phyloP scores from a whole-genome alignment of 331 rosid species.

The Malus hybrid region DNA sequence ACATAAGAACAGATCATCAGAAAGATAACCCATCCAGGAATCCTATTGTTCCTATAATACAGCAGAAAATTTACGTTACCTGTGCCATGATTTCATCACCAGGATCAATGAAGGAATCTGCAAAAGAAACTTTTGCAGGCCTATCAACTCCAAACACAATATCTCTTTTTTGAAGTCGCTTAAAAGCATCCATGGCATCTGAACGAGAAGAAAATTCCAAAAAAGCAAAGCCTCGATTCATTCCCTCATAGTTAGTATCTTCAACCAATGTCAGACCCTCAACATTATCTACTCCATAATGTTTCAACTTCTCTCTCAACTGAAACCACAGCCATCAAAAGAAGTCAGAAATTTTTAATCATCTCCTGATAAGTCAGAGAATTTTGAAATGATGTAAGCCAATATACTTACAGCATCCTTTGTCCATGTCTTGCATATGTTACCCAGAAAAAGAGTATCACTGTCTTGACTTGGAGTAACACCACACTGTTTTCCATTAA shows the following conservation, averaged over 20 bases:
- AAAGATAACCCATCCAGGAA: background rate
- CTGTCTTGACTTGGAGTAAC: constrained; percentile 94
- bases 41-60: background rate
- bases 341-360: constrained; percentile 22
- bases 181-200: constrained; percentile 98
- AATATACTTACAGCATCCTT: constrained; percentile 74
- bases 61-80: constrained; percentile 40
- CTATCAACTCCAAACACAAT: constrained; percentile 94
- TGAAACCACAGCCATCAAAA: constrained; percentile 33
- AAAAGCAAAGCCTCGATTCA: constrained; percentile 95
- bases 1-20: background rate
- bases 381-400: constrained; percentile 16
- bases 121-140: constrained; percentile 98
- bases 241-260: constrained; percentile 85
- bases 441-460: constrained; percentile 89
- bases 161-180: constrained; percentile 93
- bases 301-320: constrained; percentile 88
- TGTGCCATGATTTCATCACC: constrained; percentile 99
- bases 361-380: constrained; percentile 17
- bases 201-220: constrained; percentile 91
- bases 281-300: constrained; percentile 89
- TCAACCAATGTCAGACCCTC: constrained; percentile 93
- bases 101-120: constrained; percentile 98
- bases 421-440: constrained; percentile 88
- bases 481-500: constrained; percentile 91